Evolutionary conservation across 169 alveolate species (phyloP).

Genomic region (Cryptosporidium felis): DNA sequence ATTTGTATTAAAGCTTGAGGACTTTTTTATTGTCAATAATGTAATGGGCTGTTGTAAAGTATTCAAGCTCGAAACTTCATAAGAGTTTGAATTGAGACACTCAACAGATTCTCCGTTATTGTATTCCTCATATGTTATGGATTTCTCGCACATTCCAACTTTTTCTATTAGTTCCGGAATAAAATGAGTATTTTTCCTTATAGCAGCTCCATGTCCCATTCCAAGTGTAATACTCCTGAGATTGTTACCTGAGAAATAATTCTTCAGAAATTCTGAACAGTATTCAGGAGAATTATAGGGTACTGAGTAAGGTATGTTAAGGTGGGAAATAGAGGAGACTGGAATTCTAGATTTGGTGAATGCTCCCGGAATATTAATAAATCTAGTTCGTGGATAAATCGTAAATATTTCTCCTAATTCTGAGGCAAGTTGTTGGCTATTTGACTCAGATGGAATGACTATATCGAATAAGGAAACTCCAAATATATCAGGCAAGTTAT

Average conservation of each 20-base stretch:
- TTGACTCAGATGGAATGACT: neutral
- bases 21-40: neutral
- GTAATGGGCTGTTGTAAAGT: constrained; percentile 42
- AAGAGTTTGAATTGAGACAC: neutral
- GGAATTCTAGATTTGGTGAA: constrained; percentile 36
- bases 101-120: constrained; percentile 22
- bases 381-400: neutral
- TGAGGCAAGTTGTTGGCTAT: neutral
- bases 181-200: neutral
- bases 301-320: constrained; percentile 19
- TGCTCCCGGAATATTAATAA: constrained; percentile 18
- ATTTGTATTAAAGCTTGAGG: neutral
- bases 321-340: constrained; percentile 10
- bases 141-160: neutral
- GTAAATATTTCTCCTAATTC: constrained; percentile 40
- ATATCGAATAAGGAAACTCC: constrained; percentile 12
- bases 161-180: neutral
- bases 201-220: neutral
- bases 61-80: neutral
- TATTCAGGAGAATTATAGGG: constrained; percentile 3
- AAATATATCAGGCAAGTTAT: constrained; percentile 12
- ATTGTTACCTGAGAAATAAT: neutral
- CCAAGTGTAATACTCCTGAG: neutral
- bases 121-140: constrained; percentile 9
- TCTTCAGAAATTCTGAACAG: neutral